These are phyloP conservation scores for Neurospora tetrasperma DNA, from an alignment of 495 filamentous ascomycete species.

Conservation along the genomic window DNA sequence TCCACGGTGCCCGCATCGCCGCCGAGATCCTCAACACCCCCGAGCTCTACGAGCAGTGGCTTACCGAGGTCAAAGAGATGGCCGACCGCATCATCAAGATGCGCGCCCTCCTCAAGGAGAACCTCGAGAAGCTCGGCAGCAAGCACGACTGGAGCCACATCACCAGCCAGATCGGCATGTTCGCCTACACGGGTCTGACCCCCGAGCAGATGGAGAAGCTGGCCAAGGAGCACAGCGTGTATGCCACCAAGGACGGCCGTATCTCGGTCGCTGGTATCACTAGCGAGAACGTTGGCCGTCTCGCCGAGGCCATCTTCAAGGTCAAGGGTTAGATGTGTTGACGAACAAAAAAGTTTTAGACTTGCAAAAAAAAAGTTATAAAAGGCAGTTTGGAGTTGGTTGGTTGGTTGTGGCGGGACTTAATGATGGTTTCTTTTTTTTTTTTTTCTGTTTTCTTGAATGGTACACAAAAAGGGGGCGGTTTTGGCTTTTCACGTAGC, in stretches of 20 bases:
- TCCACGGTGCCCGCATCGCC: slow-evolving; percentile 92
- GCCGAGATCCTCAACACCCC: slow-evolving; percentile 85
- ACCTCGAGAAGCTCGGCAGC: slow-evolving; percentile 87
- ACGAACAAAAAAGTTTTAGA: neutral
- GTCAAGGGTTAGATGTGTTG: slow-evolving; percentile 48
- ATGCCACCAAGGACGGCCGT: slow-evolving; percentile 92
- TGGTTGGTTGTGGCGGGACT: slow-evolving; percentile 4
- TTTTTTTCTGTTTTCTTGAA: slow-evolving; percentile 1
- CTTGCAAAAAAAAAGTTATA: slow-evolving; percentile 4
- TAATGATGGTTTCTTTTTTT: slow-evolving; percentile 1
- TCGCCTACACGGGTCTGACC: slow-evolving; percentile 91
- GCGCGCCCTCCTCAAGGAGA: slow-evolving; percentile 83
- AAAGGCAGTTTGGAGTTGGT: slow-evolving; percentile 11
- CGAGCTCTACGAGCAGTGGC: slow-evolving; percentile 83
- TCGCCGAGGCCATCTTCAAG: slow-evolving; percentile 93
- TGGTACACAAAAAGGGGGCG: neutral
- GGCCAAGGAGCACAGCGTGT: slow-evolving; percentile 96
- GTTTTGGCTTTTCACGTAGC: neutral
- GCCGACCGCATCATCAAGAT: slow-evolving; percentile 98
- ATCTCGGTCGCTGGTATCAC: slow-evolving; percentile 98
- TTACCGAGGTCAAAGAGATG: slow-evolving; percentile 96
- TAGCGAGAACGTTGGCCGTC: slow-evolving; percentile 77
- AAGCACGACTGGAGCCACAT: slow-evolving; percentile 98
- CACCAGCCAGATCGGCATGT: slow-evolving; percentile 98
- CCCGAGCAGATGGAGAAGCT: slow-evolving; percentile 87